phyloP scores from a whole-genome alignment of 139 green algal genomes.

The Pseudopediastrum boryanum region DNA sequence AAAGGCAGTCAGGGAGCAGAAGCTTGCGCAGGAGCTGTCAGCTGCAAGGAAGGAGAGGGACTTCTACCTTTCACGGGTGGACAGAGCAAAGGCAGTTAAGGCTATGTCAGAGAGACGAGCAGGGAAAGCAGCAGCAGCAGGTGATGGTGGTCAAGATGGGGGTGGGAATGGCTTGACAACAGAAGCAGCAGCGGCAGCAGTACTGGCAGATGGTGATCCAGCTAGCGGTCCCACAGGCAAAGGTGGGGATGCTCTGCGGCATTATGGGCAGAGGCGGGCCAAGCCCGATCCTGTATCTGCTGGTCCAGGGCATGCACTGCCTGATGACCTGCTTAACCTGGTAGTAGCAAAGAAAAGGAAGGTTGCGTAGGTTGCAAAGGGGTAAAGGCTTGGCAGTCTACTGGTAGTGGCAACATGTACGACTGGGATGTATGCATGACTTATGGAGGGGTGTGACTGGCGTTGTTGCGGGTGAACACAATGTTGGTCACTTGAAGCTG shows the following conservation, averaged over 20 bases:
- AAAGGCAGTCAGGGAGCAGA: slow-evolving; percentile 84
- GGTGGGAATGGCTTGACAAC: background rate
- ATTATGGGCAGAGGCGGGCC: slow-evolving; percentile 61
- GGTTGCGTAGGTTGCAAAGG: too few species aligned
- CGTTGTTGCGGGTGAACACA: too few species aligned
- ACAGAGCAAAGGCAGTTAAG: slow-evolving; percentile 55
- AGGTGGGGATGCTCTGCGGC: slow-evolving; percentile 29
- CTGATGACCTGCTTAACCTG: slow-evolving; percentile 51
- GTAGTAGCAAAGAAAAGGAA: background rate
- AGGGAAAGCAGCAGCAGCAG: background rate
- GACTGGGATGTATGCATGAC: too few species aligned
- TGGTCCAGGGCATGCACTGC: slow-evolving; percentile 40
- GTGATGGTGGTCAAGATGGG: background rate
- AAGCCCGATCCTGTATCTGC: slow-evolving; percentile 66
- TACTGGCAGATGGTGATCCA: background rate
- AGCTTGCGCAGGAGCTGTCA: slow-evolving; percentile 83
- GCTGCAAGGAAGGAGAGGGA: slow-evolving; percentile 92
- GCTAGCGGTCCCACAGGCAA: background rate
- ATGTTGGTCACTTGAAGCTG: too few species aligned
- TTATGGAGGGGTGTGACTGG: too few species aligned
- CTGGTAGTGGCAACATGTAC: too few species aligned
- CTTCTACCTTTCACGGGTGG: slow-evolving; percentile 86
- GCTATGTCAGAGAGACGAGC: slow-evolving; percentile 51
- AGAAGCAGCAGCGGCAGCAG: background rate
- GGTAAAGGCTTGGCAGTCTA: too few species aligned